Base-by-base conservation (phyloP, 2,329 filamentous ascomycete species). In the Stagonosporopsis chrysanthemi region DNA sequence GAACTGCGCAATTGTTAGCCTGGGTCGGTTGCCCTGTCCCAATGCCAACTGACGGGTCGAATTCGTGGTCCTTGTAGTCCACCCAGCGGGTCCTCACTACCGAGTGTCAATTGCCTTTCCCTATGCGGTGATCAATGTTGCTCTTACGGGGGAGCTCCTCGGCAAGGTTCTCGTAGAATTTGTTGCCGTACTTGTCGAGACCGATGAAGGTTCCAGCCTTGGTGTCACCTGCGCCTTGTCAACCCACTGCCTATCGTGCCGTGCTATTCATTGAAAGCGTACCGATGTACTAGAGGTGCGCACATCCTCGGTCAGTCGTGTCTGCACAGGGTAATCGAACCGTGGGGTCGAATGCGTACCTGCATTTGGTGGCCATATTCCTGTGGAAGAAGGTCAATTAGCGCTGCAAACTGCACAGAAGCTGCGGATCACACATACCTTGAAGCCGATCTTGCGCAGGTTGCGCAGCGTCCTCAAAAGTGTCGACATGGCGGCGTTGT, bases 1-100 rank as follows among this genome's bases (percentile, higher is more conserved):
- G 86, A 86, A 61, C 88, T 90, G 64, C 58, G 38, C 42, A 67
- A 72, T 22, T 3, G 68, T 85, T 78, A 80, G 77, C 60, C 19
- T 22, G n/a, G 24, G 22, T 43, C 12, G 17, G 19, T 19, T 26
- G 23, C 24, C 33, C 22, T 9, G 15, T 12, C 28, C 19, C 12
- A n/a, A 23, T 24, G 19, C 28, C 33, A 38, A 75, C 86, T 69
- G 82, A 90, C 86, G 90, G 83, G 71, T 95, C 90, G 75, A 84
- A 90, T 78, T 98, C 92, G 70, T 91, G 84, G 78, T 90, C 85
- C 81, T 92, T 94, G 84, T 96, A 99, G 79, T 98, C 93, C 64
- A 99, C 91, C 95, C 96, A 99, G 83, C 93, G 88, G 69, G 92
- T 97, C 73, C 94, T 90, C 71, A 97, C 92, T 95, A 69, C 52